Percentiles rank a stretch among this genome's conserved stretches.
These are phyloP conservation scores for Geotrichum carabidarum DNA, from an alignment of 1,139 yeast genomes.

Conservation along the genomic window DNA sequence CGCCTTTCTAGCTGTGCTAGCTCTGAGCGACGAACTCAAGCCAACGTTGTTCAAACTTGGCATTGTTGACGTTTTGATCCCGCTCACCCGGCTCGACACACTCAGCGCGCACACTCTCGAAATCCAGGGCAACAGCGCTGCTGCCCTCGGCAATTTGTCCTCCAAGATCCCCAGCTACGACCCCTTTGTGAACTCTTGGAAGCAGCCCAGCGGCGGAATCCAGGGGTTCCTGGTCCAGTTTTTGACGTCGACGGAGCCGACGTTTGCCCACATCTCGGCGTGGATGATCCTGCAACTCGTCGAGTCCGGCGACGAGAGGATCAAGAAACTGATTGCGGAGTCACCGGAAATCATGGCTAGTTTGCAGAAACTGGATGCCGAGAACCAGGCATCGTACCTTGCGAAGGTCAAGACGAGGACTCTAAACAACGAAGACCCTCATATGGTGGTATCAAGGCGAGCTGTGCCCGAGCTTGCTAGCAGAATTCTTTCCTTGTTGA, in stretches of 20 bases:
- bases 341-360: conserved; percentile 31
- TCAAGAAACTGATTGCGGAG: conserved; percentile 39
- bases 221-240: conserved; percentile 77
- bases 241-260: conserved; percentile 80
- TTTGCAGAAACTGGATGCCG: too few species aligned
- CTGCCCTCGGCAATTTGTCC: conserved; percentile 92
- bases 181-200: conserved; percentile 76
- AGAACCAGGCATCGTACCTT: conserved; percentile 20
- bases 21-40: conserved; percentile 91
- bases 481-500: conserved; percentile 13
- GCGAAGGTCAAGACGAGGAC: conserved; percentile 2
- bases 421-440: conserved; percentile 1
- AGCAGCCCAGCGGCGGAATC: conserved; percentile 76
- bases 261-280: conserved; percentile 94
- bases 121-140: conserved; percentile 97
- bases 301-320: conserved; percentile 75
- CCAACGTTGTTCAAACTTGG: conserved; percentile 77
- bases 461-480: conserved; percentile 21
- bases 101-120: conserved; percentile 55
- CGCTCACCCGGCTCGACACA: conserved; percentile 69
- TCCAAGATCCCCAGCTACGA: conserved; percentile 82
- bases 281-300: conserved; percentile 94
- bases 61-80: conserved; percentile 82
- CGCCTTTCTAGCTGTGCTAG: conserved; percentile 95
- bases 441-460: conserved; percentile 13